Base-by-base conservation (phyloP, 371 early-diverging fungal genomes). In the Dichotomocladium elegans region DNA sequence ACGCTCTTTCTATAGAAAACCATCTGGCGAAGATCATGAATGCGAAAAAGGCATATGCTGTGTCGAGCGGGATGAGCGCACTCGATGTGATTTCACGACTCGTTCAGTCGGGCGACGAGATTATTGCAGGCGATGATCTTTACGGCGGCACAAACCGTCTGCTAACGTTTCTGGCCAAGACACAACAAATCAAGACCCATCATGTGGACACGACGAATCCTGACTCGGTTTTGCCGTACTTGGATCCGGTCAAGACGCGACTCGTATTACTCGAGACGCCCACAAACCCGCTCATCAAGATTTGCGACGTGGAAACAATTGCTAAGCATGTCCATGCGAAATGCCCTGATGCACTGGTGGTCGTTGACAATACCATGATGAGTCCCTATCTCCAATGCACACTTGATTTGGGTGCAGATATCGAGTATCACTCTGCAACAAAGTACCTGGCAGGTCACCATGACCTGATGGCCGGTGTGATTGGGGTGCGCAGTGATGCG, bases 341-440 rank as follows among this genome's bases (percentile, higher is more conserved):
- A 19, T 84, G 83, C 52, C 89, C 91, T 3, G 73, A 82, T 42
- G 90, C 88, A 11, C 62, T 93, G 9, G 87, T 95, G 6, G 92
- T 92, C 19, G 95, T 95, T 3, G 95, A 95, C 61, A 95, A 95
- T 62, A 95, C 95, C 55, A 92, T 95, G 91, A 91, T 92, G 92
- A 85, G 85, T 17, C 95, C 95, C 26, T 87, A 90, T 49, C 74
- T 92, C n/a, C 91, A 91, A 66, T 76, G 84, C 21, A 87, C 93
- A 1, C 70, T 95, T n/a, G 87, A 89, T 41, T 70, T 91, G 17
- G 95, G 94, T 21, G 94, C 93, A 4, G 93, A 93, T 68, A 88
- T 95, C 50, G 86, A 81, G 1, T 90, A 90, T 47, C 92, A 95
- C 56, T 89, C 89, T 7, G 92, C 87, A 10, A 95, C 94, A 24